Evolutionary conservation across 495 filamentous ascomycete genomes (phyloP), one percentile per base, ranked within the genome.

Genomic region (Tuber indicum): DNA sequence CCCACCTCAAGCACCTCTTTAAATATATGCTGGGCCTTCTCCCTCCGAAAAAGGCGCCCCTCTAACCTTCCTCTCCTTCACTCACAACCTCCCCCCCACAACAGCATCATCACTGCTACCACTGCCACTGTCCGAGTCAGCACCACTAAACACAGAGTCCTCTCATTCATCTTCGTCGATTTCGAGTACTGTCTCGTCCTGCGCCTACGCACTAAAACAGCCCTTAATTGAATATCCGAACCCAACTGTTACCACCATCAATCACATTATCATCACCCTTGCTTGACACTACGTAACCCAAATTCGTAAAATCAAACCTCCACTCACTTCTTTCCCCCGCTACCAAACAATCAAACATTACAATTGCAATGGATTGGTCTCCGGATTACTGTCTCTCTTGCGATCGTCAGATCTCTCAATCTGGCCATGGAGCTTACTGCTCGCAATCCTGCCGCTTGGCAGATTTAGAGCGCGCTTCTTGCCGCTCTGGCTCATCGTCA

Each of bases 371-470:
- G 84, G 90, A 91, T 78, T 98, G 95, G 94, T 93, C 91, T 78
- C 92, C 90, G 79, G 93, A 97, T 85, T 97, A 92, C 89, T 98
- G 95, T 87, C 90, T 98, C 76, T 91, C 91, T 87, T 98, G 95
- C 87, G 95, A 98, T 85, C 90, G 90, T 84, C 93, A 97, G 85
- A 96, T 91, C 75, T 88, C 89, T 72, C 76, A 79, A 74, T 81
- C 87, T 36, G 92, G 91, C 77, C 88, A 88, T 77, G 90, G 89
- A 81, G 87, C 89, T 42, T 98, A 97, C 86, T 98, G 95, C 89
- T 97, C 94, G 42, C 94, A 98, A 86, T 89, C 92, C 41, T 98
- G 95, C 87, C 89, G 93, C 66, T 87, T 98, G 70, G 92, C 93
- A 73, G 96, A 98, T 84, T 88, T 94, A 78, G 93, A 97, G 84